A percentile compares a stretch with the other conserved stretches of the same genome.
phyloP scores from a whole-genome alignment of 257 asterid species.

The Solanum paucissectum region DNA sequence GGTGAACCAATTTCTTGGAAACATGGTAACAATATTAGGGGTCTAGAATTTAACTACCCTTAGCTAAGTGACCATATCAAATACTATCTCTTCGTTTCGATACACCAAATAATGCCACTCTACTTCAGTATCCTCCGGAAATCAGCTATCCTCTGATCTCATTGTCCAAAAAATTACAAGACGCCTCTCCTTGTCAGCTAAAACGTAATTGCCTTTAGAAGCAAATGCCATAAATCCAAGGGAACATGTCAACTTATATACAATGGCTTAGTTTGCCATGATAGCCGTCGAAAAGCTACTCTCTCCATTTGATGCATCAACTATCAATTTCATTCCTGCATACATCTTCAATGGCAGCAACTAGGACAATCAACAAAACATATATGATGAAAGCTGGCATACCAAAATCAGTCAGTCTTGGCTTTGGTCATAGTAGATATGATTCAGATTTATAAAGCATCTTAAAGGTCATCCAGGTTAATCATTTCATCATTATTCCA shows the following conservation, averaged over 20 bases:
- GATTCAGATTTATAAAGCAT: background rate
- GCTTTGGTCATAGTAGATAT: background rate
- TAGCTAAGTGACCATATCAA: too few relatives aligned
- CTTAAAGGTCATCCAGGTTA: conserved; percentile 60
- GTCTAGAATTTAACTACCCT: background rate
- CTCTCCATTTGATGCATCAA: background rate
- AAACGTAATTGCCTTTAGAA: background rate
- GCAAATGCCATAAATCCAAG: background rate
- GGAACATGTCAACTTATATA: background rate
- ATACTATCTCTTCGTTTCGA: too few relatives aligned
- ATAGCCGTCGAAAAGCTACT: background rate
- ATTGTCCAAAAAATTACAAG: too few relatives aligned
- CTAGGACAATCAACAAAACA: background rate
- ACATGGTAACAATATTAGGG: background rate
- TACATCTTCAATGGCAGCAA: background rate
- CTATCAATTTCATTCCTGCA: background rate
- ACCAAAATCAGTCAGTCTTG: background rate
- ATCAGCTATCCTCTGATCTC: too few relatives aligned
- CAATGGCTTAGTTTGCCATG: background rate
- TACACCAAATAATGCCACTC: too few relatives aligned
- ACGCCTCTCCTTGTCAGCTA: background rate
- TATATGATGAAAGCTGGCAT: background rate
- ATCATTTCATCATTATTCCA: conserved; percentile 63
- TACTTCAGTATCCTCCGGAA: too few relatives aligned
- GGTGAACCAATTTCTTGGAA: background rate